These are phyloP conservation scores for Boletus rex-veris DNA, from an alignment of 768 basidiomycete genomes.

Conservation along the genomic window DNA sequence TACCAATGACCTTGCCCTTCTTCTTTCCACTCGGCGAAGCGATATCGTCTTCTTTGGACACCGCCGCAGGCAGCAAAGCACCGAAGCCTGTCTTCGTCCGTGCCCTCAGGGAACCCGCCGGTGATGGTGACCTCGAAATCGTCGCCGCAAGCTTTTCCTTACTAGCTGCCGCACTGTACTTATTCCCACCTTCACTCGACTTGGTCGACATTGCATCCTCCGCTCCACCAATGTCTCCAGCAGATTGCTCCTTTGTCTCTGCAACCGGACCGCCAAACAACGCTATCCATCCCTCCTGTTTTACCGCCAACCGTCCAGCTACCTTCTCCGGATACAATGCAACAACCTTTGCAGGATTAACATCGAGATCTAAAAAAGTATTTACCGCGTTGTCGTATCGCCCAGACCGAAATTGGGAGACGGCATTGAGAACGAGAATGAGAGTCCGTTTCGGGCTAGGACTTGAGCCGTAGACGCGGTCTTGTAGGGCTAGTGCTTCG, in stretches of 20 bases:
- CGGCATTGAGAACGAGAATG: conserved; percentile 72
- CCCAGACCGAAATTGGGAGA: conserved; percentile 66
- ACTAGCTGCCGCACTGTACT: conserved; percentile 17
- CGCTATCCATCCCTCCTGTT: conserved; percentile 69
- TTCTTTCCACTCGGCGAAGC: conserved; percentile 46
- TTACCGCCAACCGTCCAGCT: conserved; percentile 71
- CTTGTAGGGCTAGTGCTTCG: conserved; percentile 78
- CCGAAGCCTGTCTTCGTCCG: conserved; percentile 57
- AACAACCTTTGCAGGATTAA: conserved; percentile 92
- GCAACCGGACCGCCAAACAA: conserved; percentile 74
- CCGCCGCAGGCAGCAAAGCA: conserved; percentile 35
- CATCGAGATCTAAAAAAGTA: conserved; percentile 79
- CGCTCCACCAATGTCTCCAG: background rate
- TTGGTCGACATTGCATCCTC: conserved; percentile 29
- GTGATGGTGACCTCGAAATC: conserved; percentile 32
- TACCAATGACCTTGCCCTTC: conserved; percentile 28
- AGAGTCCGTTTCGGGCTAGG: conserved; percentile 41
- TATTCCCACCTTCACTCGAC: conserved; percentile 26
- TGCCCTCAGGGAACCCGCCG: conserved; percentile 43
- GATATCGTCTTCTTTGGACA: conserved; percentile 60
- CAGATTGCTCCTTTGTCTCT: conserved; percentile 9
- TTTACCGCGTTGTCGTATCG: conserved; percentile 80
- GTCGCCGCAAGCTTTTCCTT: conserved; percentile 18
- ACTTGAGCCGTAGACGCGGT: conserved; percentile 32
- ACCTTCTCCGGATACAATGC: conserved; percentile 82